Percentiles rank a stretch among this genome's conserved stretches.
Evolutionary conservation across 495 filamentous ascomycete genomes (phyloP).

Genomic region (Talaromyces adpressus): DNA sequence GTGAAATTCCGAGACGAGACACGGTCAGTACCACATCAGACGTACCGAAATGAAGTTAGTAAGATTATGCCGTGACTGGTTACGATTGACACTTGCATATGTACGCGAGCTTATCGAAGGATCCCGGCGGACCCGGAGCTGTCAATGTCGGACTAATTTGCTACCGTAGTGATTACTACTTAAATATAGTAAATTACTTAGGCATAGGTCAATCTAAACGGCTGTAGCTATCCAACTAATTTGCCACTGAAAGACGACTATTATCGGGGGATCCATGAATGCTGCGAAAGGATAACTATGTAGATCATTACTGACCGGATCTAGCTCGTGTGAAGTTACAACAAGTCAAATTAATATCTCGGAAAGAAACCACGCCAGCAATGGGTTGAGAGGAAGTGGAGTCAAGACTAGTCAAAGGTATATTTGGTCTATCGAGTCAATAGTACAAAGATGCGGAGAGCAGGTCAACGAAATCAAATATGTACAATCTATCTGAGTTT

Average conservation of each 20-base stretch:
- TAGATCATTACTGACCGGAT: background rate
- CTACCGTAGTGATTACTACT: background rate
- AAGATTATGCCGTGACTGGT: background rate
- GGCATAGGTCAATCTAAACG: background rate
- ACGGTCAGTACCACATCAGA: background rate
- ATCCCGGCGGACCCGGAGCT: background rate
- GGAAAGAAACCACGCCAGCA: no score
- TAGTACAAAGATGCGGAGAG: background rate
- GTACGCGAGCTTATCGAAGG: background rate
- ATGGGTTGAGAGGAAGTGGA: no score
- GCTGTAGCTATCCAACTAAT: background rate
- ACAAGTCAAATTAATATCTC: no score
- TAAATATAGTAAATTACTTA: background rate
- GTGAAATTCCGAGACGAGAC: background rate
- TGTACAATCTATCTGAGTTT: background rate
- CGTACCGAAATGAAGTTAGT: background rate
- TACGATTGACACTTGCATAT: background rate
- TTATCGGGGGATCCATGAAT: background rate
- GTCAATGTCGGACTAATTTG: background rate
- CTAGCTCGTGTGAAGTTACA: background rate
- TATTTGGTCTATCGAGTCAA: background rate
- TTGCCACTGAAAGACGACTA: background rate
- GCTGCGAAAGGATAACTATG: background rate
- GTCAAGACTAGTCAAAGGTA: background rate
- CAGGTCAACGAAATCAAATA: background rate